Evolutionary conservation across 1,139 yeast genomes (phyloP).

Genomic region (Candida albicans): DNA sequence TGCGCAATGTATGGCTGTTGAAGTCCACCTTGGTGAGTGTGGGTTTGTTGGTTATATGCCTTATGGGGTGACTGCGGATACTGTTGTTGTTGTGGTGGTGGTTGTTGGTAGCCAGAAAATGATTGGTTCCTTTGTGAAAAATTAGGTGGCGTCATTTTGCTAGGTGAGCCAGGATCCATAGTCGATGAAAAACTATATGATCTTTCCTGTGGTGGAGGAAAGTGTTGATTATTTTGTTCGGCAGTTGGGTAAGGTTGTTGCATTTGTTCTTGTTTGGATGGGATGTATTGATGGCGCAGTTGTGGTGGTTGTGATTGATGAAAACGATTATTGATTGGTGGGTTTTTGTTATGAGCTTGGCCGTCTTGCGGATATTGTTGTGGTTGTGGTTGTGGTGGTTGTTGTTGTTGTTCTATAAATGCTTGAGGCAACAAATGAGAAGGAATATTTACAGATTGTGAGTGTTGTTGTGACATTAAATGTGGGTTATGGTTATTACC

Average conservation of each 20-base stretch:
- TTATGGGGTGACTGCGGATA: constrained; percentile 1
- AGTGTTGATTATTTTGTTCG: constrained; percentile 4
- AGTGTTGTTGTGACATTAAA: not conserved
- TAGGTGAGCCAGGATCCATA: constrained; percentile 4
- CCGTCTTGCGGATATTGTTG: constrained; percentile 1
- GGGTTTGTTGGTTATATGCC: not conserved
- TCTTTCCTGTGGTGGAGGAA: not conserved
- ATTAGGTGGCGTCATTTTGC: not conserved
- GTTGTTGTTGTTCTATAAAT: constrained; percentile 18
- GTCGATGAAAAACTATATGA: not conserved
- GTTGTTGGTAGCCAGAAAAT: not conserved
- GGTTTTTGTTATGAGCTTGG: constrained; percentile 5
- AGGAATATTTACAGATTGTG: constrained; percentile 22
- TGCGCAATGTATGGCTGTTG: constrained; percentile 12
- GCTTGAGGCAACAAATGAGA: constrained; percentile 39
- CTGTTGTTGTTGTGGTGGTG: not conserved
- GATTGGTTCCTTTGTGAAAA: not conserved
- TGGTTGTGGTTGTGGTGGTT: constrained; percentile 9
- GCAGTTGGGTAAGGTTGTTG: constrained; percentile 4
- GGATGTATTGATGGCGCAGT: constrained; percentile 9
- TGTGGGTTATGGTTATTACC: not conserved
- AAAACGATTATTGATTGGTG: constrained; percentile 2
- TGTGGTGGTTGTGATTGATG: constrained; percentile 12
- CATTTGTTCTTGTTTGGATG: not conserved
- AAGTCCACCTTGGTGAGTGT: not conserved